Percentiles rank a stretch among this genome's conserved stretches.
phyloP scores from a whole-genome alignment of 495 filamentous ascomycete species.

The Aspergillus coremiiformis region DNA sequence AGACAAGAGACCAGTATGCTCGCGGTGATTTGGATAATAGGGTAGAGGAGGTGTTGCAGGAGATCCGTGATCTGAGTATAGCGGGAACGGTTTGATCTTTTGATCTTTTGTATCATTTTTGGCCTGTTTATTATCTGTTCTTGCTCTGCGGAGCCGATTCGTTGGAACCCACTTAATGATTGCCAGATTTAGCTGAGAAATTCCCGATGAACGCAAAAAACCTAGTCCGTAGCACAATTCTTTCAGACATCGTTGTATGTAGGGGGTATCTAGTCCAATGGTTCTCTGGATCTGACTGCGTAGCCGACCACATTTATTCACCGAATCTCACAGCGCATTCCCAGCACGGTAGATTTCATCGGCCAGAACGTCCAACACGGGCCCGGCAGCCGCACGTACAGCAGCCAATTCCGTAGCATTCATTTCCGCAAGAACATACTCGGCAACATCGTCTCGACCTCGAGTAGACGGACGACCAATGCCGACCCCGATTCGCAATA shows the following conservation, averaged over 20 bases:
- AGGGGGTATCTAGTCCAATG: conserved; percentile 1
- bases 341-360: conserved; percentile 35
- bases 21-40: conserved; percentile 83
- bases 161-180: no score
- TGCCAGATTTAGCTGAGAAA: no score
- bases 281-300: background rate
- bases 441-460: conserved; percentile 48
- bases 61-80: conserved; percentile 96
- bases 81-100: conserved; percentile 46
- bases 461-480: conserved; percentile 62
- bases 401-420: conserved; percentile 40
- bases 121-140: background rate
- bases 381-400: conserved; percentile 42
- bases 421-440: conserved; percentile 64
- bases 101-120: conserved; percentile 4
- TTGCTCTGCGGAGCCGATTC: background rate
- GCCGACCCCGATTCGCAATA: conserved; percentile 56
- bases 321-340: background rate
- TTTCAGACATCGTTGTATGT: background rate
- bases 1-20: conserved; percentile 93
- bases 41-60: conserved; percentile 93
- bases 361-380: conserved; percentile 43
- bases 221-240: no score
- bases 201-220: no score
- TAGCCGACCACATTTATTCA: background rate